Percentiles rank a stretch among this genome's conserved stretches.
phyloP scores from a whole-genome alignment of 1,284 basidiomycete species.

The Mrakiaceae sp. region DNA sequence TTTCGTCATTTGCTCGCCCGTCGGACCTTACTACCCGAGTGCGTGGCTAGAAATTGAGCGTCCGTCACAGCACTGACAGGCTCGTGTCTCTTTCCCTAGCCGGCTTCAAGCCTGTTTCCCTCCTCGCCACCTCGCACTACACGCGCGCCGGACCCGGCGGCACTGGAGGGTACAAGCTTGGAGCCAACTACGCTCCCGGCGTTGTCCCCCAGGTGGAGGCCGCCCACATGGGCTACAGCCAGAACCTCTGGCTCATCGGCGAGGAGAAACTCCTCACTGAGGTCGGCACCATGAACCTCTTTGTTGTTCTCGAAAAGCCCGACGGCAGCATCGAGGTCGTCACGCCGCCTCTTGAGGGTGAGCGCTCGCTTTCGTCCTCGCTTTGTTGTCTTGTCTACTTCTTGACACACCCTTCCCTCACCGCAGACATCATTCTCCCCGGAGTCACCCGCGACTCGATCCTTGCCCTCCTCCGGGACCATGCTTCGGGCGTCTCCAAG shows the following conservation, averaged over 20 bases:
- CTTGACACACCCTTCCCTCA: not conserved
- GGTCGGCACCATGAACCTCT: constrained; percentile 52
- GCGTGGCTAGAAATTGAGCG: constrained; percentile 15
- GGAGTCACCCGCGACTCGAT: constrained; percentile 93
- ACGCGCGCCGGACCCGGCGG: constrained; percentile 77
- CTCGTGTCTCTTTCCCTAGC: constrained; percentile 26
- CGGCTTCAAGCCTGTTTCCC: constrained; percentile 89
- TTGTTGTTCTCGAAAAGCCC: constrained; percentile 65
- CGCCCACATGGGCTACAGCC: constrained; percentile 57
- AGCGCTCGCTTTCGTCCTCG: constrained; percentile 31
- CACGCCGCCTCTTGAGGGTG: constrained; percentile 59
- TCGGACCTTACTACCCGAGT: constrained; percentile 82
- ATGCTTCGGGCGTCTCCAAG: constrained; percentile 47
- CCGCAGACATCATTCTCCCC: constrained; percentile 81
- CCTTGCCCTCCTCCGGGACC: constrained; percentile 65
- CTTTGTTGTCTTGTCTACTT: too few species aligned
- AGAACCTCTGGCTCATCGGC: constrained; percentile 69
- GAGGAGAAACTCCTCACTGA: constrained; percentile 22
- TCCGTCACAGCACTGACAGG: not conserved
- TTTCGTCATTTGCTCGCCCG: constrained; percentile 87
- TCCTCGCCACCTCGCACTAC: constrained; percentile 83
- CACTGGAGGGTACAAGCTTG: constrained; percentile 54
- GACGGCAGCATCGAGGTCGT: constrained; percentile 50
- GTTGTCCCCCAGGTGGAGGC: constrained; percentile 56
- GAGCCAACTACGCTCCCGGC: constrained; percentile 56